Evolutionary conservation across 2,329 filamentous ascomycete genomes (phyloP).

Genomic region (Teratosphaeria zuluensis): DNA sequence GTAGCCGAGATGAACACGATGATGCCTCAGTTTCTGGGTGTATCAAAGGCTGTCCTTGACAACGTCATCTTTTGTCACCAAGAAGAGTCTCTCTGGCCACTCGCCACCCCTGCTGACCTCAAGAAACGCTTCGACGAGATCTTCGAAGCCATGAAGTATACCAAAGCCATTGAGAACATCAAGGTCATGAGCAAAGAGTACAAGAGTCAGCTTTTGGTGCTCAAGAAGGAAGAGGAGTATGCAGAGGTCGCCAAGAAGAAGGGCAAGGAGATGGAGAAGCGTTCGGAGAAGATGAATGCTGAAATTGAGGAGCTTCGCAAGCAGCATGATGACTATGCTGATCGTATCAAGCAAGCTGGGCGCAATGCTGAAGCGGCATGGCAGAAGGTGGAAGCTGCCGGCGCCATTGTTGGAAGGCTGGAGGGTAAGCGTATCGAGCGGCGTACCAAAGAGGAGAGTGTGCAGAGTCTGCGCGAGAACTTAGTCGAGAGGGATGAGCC

Average conservation of each 20-base stretch:
- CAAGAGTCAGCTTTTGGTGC: slow-evolving; percentile 60
- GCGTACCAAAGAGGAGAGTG: slow-evolving; percentile 57
- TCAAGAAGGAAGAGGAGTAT: slow-evolving; percentile 65
- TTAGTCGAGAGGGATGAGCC: slow-evolving; percentile 70
- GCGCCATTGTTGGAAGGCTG: slow-evolving; percentile 64
- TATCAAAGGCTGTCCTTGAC: slow-evolving; percentile 81
- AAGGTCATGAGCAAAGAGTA: slow-evolving; percentile 78
- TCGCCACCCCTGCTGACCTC: slow-evolving; percentile 74
- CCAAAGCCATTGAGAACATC: slow-evolving; percentile 92
- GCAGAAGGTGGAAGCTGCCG: slow-evolving; percentile 62
- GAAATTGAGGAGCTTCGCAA: slow-evolving; percentile 55
- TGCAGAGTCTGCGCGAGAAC: slow-evolving; percentile 59
- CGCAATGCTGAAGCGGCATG: slow-evolving; percentile 51
- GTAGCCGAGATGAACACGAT: slow-evolving; percentile 55
- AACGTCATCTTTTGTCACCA: slow-evolving; percentile 98
- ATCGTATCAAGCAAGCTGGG: slow-evolving; percentile 52
- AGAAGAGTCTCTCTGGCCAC: slow-evolving; percentile 93
- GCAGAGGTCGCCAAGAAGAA: slow-evolving; percentile 78
- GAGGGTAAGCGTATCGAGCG: slow-evolving; percentile 68
- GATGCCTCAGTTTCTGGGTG: slow-evolving; percentile 77
- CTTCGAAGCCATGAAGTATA: slow-evolving; percentile 94
- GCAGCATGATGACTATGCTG: slow-evolving; percentile 49
- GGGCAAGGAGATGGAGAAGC: slow-evolving; percentile 51
- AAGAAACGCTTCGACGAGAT: slow-evolving; percentile 98
- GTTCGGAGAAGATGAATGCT: slow-evolving; percentile 46